phyloP scores from a whole-genome alignment of 23 red algal genomes.

The Gracilariopsis chorda region DNA sequence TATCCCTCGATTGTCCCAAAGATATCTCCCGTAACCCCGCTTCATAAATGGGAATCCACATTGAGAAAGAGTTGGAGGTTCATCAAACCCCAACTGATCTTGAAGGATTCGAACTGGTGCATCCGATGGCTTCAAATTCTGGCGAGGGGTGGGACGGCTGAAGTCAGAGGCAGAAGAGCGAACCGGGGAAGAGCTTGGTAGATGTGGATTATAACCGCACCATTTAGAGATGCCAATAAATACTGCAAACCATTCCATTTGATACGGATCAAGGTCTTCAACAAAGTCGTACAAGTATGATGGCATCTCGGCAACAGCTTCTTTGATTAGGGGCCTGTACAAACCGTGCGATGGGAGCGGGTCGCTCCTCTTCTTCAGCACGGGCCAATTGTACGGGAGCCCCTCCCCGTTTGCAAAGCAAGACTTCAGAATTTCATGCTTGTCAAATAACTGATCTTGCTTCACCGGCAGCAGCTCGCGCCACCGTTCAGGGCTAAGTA shows the following conservation, averaged over 20 bases:
- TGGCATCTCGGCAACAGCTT: slow-evolving; percentile 20
- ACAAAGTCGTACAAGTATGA: slow-evolving; percentile 33
- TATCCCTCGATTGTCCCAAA: slow-evolving; percentile 50
- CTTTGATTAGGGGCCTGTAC: slow-evolving; percentile 53
- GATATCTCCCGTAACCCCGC: slow-evolving; percentile 20
- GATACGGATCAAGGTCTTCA: not conserved
- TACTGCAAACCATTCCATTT: slow-evolving; percentile 53
- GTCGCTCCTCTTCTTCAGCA: not conserved
- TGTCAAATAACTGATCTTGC: slow-evolving; percentile 45
- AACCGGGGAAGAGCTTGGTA: not conserved
- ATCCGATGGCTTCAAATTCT: not conserved
- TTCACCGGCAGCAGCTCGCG: not conserved
- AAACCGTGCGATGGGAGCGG: slow-evolving; percentile 14
- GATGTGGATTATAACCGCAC: not conserved
- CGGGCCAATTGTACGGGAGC: slow-evolving; percentile 19
- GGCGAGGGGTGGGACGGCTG: not conserved
- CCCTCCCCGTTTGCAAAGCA: slow-evolving; percentile 3
- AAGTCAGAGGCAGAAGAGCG: not conserved
- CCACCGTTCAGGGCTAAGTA: slow-evolving; percentile 32
- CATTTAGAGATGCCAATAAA: slow-evolving; percentile 36
- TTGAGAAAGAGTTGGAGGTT: not conserved
- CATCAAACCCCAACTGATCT: slow-evolving; percentile 35
- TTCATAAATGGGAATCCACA: slow-evolving; percentile 43
- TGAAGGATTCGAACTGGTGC: slow-evolving; percentile 34
- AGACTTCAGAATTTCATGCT: not conserved